Evolutionary conservation across 352 stramenopile genomes (phyloP).

Genomic region (Phytophthora pseudosyringae): DNA sequence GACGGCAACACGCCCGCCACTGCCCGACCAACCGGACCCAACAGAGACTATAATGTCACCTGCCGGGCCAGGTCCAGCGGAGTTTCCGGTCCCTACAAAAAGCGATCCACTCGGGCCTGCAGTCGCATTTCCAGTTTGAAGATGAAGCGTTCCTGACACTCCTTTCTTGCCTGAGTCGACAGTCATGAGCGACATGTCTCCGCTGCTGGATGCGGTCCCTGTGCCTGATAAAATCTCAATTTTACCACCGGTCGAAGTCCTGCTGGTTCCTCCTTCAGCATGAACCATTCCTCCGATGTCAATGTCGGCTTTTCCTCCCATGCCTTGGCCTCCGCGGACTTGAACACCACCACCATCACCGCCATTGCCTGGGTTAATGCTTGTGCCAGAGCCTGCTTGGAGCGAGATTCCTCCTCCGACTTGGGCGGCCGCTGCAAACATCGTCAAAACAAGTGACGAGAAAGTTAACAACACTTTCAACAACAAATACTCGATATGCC

Average conservation of each 20-base stretch:
- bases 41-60: conserved; percentile 80
- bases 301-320: conserved; percentile 44
- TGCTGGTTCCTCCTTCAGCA: conserved; percentile 62
- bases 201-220: conserved; percentile 58
- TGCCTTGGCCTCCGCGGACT: conserved; percentile 61
- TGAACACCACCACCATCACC: conserved; percentile 66
- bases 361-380: conserved; percentile 48
- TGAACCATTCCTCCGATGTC: conserved; percentile 68
- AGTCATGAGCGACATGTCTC: conserved; percentile 66
- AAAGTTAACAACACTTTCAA: conserved; percentile 5
- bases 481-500: background rate
- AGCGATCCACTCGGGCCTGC: conserved; percentile 77
- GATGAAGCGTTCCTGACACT: conserved; percentile 73
- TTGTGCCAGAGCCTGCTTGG: conserved; percentile 62
- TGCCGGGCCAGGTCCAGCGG: conserved; percentile 64
- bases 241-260: conserved; percentile 61
- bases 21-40: conserved; percentile 82
- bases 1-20: conserved; percentile 85
- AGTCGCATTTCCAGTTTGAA: conserved; percentile 79
- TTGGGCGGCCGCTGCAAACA: conserved; percentile 38
- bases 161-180: conserved; percentile 79
- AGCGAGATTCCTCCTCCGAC: conserved; percentile 58
- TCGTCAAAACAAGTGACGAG: background rate
- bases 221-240: conserved; percentile 66
- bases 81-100: conserved; percentile 75